Percentiles rank a stretch among this genome's conserved stretches.
Evolutionary conservation across 352 stramenopile species (phyloP).

Genomic region (Pythium dissimile): DNA sequence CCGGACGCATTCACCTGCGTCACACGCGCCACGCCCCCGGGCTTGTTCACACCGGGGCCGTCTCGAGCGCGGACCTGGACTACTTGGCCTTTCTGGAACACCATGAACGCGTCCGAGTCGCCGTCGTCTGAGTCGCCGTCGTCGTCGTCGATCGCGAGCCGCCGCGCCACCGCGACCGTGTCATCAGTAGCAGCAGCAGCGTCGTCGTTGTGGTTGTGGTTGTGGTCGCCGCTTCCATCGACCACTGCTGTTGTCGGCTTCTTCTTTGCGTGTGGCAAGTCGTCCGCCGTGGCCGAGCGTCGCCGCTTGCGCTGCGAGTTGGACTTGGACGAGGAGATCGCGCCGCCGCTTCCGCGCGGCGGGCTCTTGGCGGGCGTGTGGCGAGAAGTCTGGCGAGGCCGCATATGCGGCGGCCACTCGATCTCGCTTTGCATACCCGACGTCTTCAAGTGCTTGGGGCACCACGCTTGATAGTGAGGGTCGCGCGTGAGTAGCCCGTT

Average conservation of each 20-base stretch:
- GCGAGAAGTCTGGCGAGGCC: constrained; percentile 11
- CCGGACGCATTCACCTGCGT: constrained; percentile 35
- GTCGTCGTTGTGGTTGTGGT: too few species aligned
- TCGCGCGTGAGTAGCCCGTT: constrained; percentile 59
- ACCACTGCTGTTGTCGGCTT: constrained; percentile 10
- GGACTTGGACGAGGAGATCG: constrained; percentile 42
- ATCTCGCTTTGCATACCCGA: constrained; percentile 62
- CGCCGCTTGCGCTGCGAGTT: constrained; percentile 52
- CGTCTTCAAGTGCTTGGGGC: constrained; percentile 67
- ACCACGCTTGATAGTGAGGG: constrained; percentile 74
- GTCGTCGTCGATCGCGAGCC: constrained; percentile 45
- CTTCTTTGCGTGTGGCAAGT: too few species aligned
- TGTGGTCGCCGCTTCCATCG: neutral
- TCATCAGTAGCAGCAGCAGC: neutral
- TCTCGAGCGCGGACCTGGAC: constrained; percentile 54
- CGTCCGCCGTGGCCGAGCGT: constrained; percentile 5
- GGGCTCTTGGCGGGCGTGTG: constrained; percentile 18
- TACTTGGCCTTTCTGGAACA: constrained; percentile 52
- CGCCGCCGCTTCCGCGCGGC: constrained; percentile 15
- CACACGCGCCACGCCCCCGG: constrained; percentile 58
- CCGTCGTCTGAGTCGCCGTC: constrained; percentile 38
- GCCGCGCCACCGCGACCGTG: constrained; percentile 9
- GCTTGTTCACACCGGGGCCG: constrained; percentile 65
- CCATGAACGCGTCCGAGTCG: constrained; percentile 14
- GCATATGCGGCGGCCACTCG: constrained; percentile 62